Conservation (phyloP, 1,284 basidiomycete species). For the Melampsora larici-populina region DNA sequence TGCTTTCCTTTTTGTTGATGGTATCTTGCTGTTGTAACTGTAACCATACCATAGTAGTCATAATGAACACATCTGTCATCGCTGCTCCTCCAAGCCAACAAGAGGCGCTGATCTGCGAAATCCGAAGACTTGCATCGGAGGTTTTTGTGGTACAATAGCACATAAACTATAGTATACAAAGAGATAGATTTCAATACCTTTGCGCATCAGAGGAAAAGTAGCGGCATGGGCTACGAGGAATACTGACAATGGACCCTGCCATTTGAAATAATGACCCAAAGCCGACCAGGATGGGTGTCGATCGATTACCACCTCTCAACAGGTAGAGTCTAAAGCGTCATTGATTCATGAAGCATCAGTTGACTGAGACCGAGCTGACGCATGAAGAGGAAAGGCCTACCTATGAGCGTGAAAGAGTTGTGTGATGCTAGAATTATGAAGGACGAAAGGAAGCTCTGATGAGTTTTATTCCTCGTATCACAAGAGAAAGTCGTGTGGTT, state of each 20-base stretch:
- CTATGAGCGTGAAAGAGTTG: constrained; percentile 39
- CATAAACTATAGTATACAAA: constrained; percentile 12
- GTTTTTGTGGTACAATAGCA: no score
- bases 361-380: neutral
- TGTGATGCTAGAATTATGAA: neutral
- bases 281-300: constrained; percentile 9
- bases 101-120: constrained; percentile 37
- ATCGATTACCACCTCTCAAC: neutral
- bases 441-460: neutral
- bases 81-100: constrained; percentile 43
- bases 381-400: neutral
- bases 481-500: neutral
- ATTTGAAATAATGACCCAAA: constrained; percentile 36
- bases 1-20: constrained; percentile 32
- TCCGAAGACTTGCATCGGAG: constrained; percentile 13
- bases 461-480: neutral
- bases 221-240: neutral
- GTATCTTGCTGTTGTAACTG: constrained; percentile 29
- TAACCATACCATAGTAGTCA: constrained; percentile 44
- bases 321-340: constrained; percentile 16
- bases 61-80: constrained; percentile 44
- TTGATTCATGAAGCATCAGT: neutral
- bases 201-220: constrained; percentile 2
- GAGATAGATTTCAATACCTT: constrained; percentile 43
- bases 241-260: constrained; percentile 27